Evolutionary conservation across 345 rosid genomes (phyloP).

Genomic region (Stellera chamaejasme): DNA sequence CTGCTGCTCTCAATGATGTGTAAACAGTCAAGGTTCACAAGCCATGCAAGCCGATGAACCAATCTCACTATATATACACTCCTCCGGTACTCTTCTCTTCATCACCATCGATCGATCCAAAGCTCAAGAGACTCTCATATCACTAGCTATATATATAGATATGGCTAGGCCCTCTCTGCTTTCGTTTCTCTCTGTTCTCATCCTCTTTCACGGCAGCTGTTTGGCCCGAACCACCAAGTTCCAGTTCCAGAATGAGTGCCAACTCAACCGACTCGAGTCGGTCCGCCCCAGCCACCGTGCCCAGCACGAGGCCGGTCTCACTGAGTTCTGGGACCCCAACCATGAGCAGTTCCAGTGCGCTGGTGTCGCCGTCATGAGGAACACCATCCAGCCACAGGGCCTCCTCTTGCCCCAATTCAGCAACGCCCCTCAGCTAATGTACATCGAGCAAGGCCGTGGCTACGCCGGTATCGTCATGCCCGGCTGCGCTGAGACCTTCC

Average conservation of each 20-base stretch:
- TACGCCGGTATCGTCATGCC: constrained; percentile 24
- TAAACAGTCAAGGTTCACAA: not conserved
- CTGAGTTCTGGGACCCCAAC: constrained; percentile 41
- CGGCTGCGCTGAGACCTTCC: constrained; percentile 49
- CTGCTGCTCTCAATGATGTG: constrained; percentile 13
- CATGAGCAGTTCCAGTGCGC: constrained; percentile 39
- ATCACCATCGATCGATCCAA: constrained; percentile 1
- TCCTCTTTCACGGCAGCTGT: constrained; percentile 27
- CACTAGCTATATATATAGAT: not conserved
- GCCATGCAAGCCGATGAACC: constrained; percentile 39
- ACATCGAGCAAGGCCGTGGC: constrained; percentile 39
- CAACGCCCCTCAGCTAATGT: constrained; percentile 33
- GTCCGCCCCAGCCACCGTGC: constrained; percentile 25
- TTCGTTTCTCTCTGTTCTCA: constrained; percentile 19
- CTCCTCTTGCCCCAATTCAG: constrained; percentile 35
- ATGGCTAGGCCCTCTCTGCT: constrained; percentile 22
- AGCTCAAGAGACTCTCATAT: not conserved
- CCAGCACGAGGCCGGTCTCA: constrained; percentile 32
- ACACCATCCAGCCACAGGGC: constrained; percentile 35
- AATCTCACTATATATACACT: constrained; percentile 21
- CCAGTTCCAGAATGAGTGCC: constrained; percentile 29
- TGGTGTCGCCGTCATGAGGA: constrained; percentile 28
- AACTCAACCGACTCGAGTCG: constrained; percentile 25
- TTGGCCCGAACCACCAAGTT: constrained; percentile 7
- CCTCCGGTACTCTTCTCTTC: not conserved